Conservation (phyloP, 2,329 filamentous ascomycete species). For the Zymoseptoria pseudotritici region DNA sequence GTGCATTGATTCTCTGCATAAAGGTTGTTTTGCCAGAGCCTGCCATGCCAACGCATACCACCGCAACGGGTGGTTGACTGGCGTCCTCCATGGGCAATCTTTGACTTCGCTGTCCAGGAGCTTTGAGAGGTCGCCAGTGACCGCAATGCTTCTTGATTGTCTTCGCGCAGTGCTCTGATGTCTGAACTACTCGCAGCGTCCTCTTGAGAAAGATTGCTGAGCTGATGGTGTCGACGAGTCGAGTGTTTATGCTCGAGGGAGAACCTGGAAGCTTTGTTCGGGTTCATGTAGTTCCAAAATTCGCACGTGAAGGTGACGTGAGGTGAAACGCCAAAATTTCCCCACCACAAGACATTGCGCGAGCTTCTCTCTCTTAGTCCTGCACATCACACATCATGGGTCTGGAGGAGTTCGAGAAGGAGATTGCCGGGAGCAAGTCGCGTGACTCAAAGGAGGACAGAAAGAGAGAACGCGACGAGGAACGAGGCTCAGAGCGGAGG, state of each 20-base stretch:
- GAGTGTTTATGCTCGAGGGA: background rate
- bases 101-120: background rate
- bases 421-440: conserved; percentile 57
- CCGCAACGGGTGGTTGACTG: conserved; percentile 56
- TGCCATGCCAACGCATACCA: conserved; percentile 97
- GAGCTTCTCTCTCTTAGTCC: background rate
- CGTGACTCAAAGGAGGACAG: conserved; percentile 52
- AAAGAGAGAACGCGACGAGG: conserved; percentile 44
- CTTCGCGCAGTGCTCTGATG: background rate
- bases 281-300: background rate
- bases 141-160: too few species aligned
- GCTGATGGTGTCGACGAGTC: background rate
- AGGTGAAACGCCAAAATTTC: conserved; percentile 1
- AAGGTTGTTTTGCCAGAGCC: conserved; percentile 99
- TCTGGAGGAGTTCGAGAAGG: conserved; percentile 69
- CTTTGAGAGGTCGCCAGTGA: background rate
- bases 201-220: background rate
- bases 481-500: conserved; percentile 31
- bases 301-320: conserved; percentile 7
- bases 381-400: conserved; percentile 38
- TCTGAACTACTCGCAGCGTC: background rate
- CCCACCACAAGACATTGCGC: background rate
- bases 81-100: conserved; percentile 7
- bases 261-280: conserved; percentile 7
- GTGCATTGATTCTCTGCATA: conserved; percentile 94